These are phyloP conservation scores for Aspergillus kassunensis DNA, from an alignment of 495 filamentous ascomycete genomes.

Conservation along the genomic window DNA sequence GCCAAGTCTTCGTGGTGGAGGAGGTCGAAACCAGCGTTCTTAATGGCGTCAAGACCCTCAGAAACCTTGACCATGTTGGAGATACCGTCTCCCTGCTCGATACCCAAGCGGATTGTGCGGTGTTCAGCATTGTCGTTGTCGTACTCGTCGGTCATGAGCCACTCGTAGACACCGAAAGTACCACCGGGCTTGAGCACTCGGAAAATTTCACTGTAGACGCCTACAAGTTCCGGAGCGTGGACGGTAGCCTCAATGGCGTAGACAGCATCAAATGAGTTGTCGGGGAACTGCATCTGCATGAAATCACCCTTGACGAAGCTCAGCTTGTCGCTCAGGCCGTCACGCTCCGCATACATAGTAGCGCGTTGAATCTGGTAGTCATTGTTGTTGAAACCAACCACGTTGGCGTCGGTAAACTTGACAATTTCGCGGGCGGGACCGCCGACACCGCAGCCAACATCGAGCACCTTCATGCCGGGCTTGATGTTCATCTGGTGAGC, in stretches of 20 bases:
- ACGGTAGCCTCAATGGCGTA: conserved; percentile 98
- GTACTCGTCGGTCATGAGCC: conserved; percentile 97
- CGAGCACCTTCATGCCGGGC: conserved; percentile 83
- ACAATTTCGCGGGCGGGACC: conserved; percentile 96
- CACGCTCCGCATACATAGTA: conserved; percentile 74
- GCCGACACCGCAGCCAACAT: conserved; percentile 97
- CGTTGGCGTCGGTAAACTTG: conserved; percentile 87
- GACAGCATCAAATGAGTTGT: conserved; percentile 89
- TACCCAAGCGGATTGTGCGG: conserved; percentile 86
- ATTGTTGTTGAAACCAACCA: conserved; percentile 97
- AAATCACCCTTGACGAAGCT: conserved; percentile 95
- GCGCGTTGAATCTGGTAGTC: conserved; percentile 99
- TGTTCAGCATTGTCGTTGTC: conserved; percentile 86
- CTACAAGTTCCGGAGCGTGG: conserved; percentile 90
- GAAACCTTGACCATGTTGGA: conserved; percentile 95
- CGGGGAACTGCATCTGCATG: conserved; percentile 98
- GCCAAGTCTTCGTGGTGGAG: conserved; percentile 88
- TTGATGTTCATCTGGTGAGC: conserved; percentile 84
- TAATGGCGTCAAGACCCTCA: conserved; percentile 80
- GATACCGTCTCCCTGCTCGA: conserved; percentile 96
- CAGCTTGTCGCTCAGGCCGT: conserved; percentile 77
- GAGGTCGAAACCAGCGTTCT: conserved; percentile 83
- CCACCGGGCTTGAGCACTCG: conserved; percentile 95
- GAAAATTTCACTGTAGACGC: conserved; percentile 91
- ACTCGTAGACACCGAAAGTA: conserved; percentile 96